phyloP scores from a whole-genome alignment of 768 basidiomycete species.

The Lactarius hatsudake region DNA sequence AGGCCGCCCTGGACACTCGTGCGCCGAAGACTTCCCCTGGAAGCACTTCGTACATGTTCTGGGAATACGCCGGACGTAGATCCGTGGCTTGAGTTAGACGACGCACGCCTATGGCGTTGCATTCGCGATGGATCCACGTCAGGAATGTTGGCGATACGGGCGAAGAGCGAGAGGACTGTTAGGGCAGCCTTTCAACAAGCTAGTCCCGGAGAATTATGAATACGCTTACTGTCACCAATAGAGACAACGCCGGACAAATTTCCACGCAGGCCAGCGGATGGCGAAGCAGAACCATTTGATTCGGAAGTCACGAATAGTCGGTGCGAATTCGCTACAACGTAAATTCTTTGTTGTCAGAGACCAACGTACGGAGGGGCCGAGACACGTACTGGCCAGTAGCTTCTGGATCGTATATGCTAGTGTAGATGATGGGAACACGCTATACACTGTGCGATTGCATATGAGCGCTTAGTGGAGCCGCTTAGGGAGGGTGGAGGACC shows the following conservation, averaged over 20 bases:
- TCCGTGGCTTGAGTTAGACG: conserved; percentile 52
- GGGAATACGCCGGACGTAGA: conserved; percentile 22
- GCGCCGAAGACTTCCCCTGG: conserved; percentile 20
- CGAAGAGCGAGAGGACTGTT: conserved; percentile 75
- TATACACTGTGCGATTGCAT: conserved; percentile 54
- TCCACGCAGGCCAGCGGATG: conserved; percentile 44
- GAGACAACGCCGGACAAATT: conserved; percentile 76
- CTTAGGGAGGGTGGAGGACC: conserved; percentile 38
- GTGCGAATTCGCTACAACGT: conserved; percentile 65
- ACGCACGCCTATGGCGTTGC: conserved; percentile 76
- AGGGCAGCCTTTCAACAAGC: neutral
- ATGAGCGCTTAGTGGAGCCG: neutral
- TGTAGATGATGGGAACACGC: conserved; percentile 61
- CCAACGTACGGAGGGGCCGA: neutral
- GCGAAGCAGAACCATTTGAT: conserved; percentile 47
- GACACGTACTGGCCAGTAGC: conserved; percentile 71
- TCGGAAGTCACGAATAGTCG: conserved; percentile 77
- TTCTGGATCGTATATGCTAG: conserved; percentile 75
- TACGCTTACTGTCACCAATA: conserved; percentile 69
- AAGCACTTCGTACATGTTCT: conserved; percentile 20
- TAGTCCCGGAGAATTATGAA: neutral
- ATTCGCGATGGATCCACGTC: conserved; percentile 75
- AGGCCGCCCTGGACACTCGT: conserved; percentile 1
- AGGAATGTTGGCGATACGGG: conserved; percentile 66
- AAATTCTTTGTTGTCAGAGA: neutral